Evolutionary conservation across 441 rosid species (phyloP), one percentile per base, ranked within the genome.

Genomic region (Breynia disticha): DNA sequence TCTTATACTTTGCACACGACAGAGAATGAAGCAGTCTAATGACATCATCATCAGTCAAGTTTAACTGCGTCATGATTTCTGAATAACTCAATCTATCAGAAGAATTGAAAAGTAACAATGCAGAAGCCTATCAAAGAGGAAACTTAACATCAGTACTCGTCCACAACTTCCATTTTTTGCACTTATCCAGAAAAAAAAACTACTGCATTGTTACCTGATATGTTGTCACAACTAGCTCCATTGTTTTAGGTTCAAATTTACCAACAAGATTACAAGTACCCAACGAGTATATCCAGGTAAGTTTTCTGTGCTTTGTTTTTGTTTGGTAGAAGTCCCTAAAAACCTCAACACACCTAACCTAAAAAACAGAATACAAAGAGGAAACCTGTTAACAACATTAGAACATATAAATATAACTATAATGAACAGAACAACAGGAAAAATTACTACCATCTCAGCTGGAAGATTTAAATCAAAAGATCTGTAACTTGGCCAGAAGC

Each of bases 401-500:
- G 32, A 20, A 15, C 50, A 46, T 15, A 46, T 10, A 15, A n/a
- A 18, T n/a, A 19, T n/a, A 8, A 16, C 20, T 17, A 11, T 10
- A 18, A 6, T 11, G n/a, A 11, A 21, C 22, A 24, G 35, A 45
- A 53, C 14, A 45, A 48, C 24, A 60, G 16, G 57, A 35, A 39
- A 16, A 15, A 49, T 35, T 54, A 45, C 52, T 77, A 93, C 98
- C 98, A 93, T 93, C 70, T 93, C 98, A 19, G 79, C 77, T 0
- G 98, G 98, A 42, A 93, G 95, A 59, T 86, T 93, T 57, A 88
- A 76, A 78, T 93, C 95, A 70, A 82, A 93, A 32, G 98, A 88
- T 65, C 88, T 93, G 70, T 93, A 93, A 73, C 95, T 93, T 35
- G 98, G 98, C 98, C 98, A 93, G 66, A 86, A 86, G 35, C 98